Conservation (phyloP, 306 rosid species). For the Sindora glabra region DNA sequence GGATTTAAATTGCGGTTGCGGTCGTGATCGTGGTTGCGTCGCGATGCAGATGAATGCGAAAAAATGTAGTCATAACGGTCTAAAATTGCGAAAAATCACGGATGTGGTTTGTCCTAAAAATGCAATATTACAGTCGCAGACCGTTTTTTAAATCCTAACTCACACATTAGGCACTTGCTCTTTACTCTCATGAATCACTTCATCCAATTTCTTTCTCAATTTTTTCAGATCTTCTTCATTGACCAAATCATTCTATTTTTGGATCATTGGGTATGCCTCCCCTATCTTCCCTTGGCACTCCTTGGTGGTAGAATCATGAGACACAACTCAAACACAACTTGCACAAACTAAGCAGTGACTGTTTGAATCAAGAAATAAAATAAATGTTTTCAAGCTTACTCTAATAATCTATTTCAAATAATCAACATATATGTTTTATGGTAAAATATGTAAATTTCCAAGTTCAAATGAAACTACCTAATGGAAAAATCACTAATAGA, state of each 20-base stretch:
- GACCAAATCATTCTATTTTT: conserved; percentile 46
- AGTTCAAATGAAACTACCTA: background rate
- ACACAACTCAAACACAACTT: conserved; percentile 59
- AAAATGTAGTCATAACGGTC: too few species aligned
- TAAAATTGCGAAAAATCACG: too few species aligned
- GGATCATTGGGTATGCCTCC: conserved; percentile 73
- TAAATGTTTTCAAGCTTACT: too few species aligned
- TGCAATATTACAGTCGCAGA: too few species aligned
- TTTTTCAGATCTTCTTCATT: conserved; percentile 53
- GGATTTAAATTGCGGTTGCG: too few species aligned
- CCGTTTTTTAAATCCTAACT: too few species aligned
- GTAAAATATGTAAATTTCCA: background rate
- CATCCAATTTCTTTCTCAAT: conserved; percentile 48
- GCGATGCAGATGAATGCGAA: too few species aligned
- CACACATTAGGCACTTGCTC: conserved; percentile 20
- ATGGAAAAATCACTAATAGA: background rate
- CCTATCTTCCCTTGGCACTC: conserved; percentile 68
- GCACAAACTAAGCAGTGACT: background rate
- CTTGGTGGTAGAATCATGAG: conserved; percentile 74
- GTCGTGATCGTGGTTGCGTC: too few species aligned
- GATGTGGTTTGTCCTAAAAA: too few species aligned
- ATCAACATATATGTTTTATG: background rate
- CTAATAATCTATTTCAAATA: background rate
- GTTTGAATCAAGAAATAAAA: background rate
- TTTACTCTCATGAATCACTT: too few species aligned